These are phyloP conservation scores for Macadamia tetraphylla DNA, from an alignment of 164 flowering plant genomes.

Conservation along the genomic window DNA sequence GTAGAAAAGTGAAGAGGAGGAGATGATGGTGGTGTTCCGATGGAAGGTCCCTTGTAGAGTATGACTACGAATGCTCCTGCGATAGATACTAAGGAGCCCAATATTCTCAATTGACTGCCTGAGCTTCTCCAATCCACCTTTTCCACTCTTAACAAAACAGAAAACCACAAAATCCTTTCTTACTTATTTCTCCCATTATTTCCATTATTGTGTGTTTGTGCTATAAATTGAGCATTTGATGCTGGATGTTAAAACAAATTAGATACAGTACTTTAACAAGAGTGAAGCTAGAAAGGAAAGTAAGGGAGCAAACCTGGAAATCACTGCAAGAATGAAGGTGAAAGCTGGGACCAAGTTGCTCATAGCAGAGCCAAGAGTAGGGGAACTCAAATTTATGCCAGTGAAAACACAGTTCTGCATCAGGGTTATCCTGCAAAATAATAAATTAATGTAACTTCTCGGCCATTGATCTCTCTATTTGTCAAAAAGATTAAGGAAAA, in stretches of 20 bases:
- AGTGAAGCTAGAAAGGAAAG: background rate
- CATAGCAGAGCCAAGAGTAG: conserved; percentile 40
- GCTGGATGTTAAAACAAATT: too few relatives aligned
- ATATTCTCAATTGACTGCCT: background rate
- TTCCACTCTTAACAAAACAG: background rate
- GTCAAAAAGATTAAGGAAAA: background rate
- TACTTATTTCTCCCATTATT: background rate
- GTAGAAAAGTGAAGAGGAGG: background rate
- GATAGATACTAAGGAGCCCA: background rate
- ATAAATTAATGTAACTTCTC: too few relatives aligned
- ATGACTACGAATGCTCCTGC: background rate
- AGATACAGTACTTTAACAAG: too few relatives aligned
- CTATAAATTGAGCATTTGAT: too few relatives aligned
- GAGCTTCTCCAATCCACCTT: background rate
- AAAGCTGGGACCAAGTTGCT: conserved; percentile 31
- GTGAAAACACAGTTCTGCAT: conserved; percentile 34
- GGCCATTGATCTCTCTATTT: background rate
- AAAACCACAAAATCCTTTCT: background rate
- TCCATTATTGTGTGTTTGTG: background rate
- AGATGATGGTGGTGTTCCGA: background rate
- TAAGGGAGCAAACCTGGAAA: conserved; percentile 25
- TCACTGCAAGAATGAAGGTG: conserved; percentile 31
- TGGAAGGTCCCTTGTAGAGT: conserved; percentile 1
- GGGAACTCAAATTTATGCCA: conserved; percentile 40
- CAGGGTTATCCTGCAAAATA: conserved; percentile 29